Conservation (phyloP, 441 rosid genomes). For the Populus hybrid region DNA sequence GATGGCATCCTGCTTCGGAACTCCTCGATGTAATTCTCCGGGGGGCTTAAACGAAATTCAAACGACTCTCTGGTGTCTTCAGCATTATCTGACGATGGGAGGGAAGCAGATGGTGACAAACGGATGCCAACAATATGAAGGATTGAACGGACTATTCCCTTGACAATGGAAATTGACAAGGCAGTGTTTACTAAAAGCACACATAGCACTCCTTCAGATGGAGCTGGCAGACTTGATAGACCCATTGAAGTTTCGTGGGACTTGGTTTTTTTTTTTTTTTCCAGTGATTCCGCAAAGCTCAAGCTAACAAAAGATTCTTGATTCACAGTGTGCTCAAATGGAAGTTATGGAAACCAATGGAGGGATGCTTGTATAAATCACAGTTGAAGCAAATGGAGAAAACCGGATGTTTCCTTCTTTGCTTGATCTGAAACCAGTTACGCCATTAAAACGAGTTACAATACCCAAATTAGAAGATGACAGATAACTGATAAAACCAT, state of each 20-base stretch:
- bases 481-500: neutral
- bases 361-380: neutral
- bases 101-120: slow-evolving; percentile 30
- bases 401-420: no score
- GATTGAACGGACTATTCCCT: slow-evolving; percentile 66
- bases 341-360: neutral
- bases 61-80: slow-evolving; percentile 38
- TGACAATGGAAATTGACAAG: slow-evolving; percentile 65
- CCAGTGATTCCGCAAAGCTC: no score
- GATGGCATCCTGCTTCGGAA: slow-evolving; percentile 60
- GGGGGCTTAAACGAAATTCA: slow-evolving; percentile 35
- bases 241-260: slow-evolving; percentile 48
- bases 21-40: slow-evolving; percentile 56
- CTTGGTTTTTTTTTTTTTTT: neutral
- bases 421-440: neutral
- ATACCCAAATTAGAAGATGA: neutral
- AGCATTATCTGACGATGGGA: slow-evolving; percentile 26
- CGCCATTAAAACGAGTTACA: neutral
- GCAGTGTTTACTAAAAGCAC: slow-evolving; percentile 82
- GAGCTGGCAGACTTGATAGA: slow-evolving; percentile 82
- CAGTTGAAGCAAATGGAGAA: neutral
- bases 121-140: slow-evolving; percentile 63
- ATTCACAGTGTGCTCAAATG: neutral
- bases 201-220: slow-evolving; percentile 90
- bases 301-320: neutral